Conservation (phyloP, 2,329 filamentous ascomycete genomes). For the Helotiales sp. region DNA sequence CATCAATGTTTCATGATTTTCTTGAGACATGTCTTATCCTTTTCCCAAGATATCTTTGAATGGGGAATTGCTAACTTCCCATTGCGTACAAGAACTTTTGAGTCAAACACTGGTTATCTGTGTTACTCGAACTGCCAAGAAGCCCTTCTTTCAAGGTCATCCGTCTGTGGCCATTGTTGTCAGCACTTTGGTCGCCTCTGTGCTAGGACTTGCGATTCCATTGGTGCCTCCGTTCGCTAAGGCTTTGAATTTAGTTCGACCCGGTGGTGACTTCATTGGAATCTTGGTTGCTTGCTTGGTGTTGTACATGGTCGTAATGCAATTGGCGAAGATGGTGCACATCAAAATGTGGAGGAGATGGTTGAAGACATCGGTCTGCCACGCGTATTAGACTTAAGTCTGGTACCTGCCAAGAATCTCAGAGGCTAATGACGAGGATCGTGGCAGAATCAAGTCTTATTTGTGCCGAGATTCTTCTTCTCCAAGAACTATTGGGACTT, state of each 20-base stretch:
- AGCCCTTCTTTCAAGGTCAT: slow-evolving; percentile 12
- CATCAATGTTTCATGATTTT: too few relatives aligned
- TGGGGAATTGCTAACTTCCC: too few relatives aligned
- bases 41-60: too few relatives aligned
- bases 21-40: too few relatives aligned
- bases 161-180: not conserved
- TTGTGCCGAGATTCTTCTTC: not conserved
- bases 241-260: not conserved
- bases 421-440: not conserved
- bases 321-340: slow-evolving; percentile 16
- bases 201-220: slow-evolving; percentile 4
- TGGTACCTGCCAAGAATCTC: not conserved
- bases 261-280: slow-evolving; percentile 9
- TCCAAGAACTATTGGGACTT: not conserved
- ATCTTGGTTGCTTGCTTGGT: slow-evolving; percentile 4
- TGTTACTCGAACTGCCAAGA: slow-evolving; percentile 17
- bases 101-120: slow-evolving; percentile 20
- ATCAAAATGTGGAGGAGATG: slow-evolving; percentile 18
- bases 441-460: not conserved
- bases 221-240: slow-evolving; percentile 13
- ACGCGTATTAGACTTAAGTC: not conserved
- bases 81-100: slow-evolving; percentile 14
- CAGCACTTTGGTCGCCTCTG: not conserved
- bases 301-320: slow-evolving; percentile 1
- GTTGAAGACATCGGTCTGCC: slow-evolving; percentile 6